Evolutionary conservation across 306 rosid species (phyloP).

Genomic region (Echinosophora koreensis): DNA sequence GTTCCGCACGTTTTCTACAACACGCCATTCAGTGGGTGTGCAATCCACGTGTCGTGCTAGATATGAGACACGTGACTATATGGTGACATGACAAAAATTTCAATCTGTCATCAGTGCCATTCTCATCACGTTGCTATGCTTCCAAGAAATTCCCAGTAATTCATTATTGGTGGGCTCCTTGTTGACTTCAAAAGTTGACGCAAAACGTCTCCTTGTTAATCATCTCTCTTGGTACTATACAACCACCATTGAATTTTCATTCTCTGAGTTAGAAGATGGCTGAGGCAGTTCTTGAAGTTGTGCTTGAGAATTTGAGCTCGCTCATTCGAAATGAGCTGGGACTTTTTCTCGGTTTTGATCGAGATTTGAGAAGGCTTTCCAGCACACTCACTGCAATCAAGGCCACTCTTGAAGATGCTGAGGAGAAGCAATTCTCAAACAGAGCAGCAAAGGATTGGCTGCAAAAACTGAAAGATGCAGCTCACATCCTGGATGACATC

Average conservation of each 20-base stretch:
- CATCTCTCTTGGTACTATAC: not conserved
- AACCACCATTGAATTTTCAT: too few species aligned
- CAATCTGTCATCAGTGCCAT: too few species aligned
- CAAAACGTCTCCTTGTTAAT: too few species aligned
- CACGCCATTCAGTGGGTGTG: not conserved
- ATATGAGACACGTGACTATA: too few species aligned
- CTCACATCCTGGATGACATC: slow-evolving; percentile 34
- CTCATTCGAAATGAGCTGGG: not conserved
- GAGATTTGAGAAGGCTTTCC: not conserved
- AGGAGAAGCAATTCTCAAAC: not conserved
- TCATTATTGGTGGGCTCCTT: too few species aligned
- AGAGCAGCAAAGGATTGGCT: slow-evolving; percentile 13
- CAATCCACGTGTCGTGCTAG: not conserved
- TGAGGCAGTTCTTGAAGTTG: not conserved
- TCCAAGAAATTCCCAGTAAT: too few species aligned
- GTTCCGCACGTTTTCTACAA: not conserved
- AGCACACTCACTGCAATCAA: not conserved
- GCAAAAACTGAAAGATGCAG: slow-evolving; percentile 33
- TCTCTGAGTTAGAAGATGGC: not conserved
- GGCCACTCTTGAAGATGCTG: slow-evolving; percentile 24
- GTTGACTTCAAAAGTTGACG: too few species aligned
- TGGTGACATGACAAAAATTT: too few species aligned
- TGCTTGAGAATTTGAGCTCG: not conserved
- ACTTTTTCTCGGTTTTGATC: not conserved
- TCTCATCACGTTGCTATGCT: too few species aligned